Conservation (phyloP, 2,329 filamentous ascomycete species). For the Neofusicoccum kwambonambiense region DNA sequence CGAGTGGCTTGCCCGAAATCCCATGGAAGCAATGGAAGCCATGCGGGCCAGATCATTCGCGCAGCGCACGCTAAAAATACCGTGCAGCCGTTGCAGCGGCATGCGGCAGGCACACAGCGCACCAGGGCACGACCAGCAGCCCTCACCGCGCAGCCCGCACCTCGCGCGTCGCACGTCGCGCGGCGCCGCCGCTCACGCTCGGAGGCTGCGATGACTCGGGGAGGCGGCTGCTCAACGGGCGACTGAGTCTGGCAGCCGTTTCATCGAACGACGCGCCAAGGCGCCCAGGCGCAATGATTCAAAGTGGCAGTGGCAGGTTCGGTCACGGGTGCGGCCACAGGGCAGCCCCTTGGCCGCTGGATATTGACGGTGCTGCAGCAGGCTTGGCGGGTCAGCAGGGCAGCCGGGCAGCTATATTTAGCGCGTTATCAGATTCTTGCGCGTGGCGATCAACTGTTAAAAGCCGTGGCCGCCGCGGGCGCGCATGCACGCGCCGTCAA, state of each 20-base stretch:
- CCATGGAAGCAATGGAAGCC: constrained; percentile 15
- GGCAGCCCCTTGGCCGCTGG: constrained; percentile 5
- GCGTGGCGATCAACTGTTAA: constrained; percentile 15
- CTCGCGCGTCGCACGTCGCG: neutral
- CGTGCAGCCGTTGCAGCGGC: constrained; percentile 10
- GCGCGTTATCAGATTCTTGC: constrained; percentile 15
- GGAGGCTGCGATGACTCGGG: neutral
- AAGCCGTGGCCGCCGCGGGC: constrained; percentile 9
- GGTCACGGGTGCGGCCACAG: constrained; percentile 2
- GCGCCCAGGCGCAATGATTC: constrained; percentile 6
- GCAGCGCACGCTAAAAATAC: constrained; percentile 5
- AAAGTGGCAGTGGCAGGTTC: neutral
- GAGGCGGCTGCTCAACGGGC: constrained; percentile 2
- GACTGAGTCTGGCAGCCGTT: constrained; percentile 13
- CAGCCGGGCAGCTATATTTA: constrained; percentile 2
- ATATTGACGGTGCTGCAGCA: constrained; percentile 9
- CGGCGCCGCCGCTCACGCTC: neutral
- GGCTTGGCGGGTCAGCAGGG: constrained; percentile 11
- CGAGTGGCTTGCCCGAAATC: constrained; percentile 8
- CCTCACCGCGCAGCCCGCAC: neutral
- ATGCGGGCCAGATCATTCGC: constrained; percentile 12
- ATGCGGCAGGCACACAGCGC: neutral
- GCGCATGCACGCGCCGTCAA: constrained; percentile 15
- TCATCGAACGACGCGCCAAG: constrained; percentile 12
- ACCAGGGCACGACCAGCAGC: neutral